phyloP scores from a whole-genome alignment of 768 basidiomycete genomes.

The Mycena indigotica region DNA sequence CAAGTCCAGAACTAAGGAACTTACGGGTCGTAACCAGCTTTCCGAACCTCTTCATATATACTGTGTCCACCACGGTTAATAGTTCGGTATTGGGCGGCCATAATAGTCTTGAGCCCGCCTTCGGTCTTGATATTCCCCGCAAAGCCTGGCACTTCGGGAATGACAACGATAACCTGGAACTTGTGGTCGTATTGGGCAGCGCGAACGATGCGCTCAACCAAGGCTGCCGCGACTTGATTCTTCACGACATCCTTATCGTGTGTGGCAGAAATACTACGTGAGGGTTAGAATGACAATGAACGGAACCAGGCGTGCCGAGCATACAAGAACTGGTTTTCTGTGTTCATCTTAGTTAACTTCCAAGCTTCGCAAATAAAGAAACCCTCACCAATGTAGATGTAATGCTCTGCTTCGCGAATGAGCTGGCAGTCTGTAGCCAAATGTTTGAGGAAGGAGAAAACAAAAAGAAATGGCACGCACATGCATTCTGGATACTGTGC shows the following conservation, averaged over 20 bases:
- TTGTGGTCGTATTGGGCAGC: slow-evolving; percentile 70
- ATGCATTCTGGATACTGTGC: slow-evolving; percentile 91
- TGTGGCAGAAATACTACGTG: slow-evolving; percentile 74
- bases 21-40: slow-evolving; percentile 78
- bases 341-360: slow-evolving; percentile 27
- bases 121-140: slow-evolving; percentile 76
- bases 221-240: slow-evolving; percentile 82
- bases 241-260: slow-evolving; percentile 62
- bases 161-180: slow-evolving; percentile 87
- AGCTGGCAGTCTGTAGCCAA: slow-evolving; percentile 62
- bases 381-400: slow-evolving; percentile 86
- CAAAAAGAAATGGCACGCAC: slow-evolving; percentile 45
- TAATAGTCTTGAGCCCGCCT: slow-evolving; percentile 70
- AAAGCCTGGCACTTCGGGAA: slow-evolving; percentile 93
- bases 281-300: neutral
- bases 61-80: slow-evolving; percentile 89
- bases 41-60: slow-evolving; percentile 81
- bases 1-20: slow-evolving; percentile 28
- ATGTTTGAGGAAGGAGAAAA: slow-evolving; percentile 1
- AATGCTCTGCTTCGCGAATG: slow-evolving; percentile 84
- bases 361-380: neutral
- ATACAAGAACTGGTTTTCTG: slow-evolving; percentile 88
- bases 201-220: slow-evolving; percentile 83
- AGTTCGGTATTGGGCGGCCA: slow-evolving; percentile 85
- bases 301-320: slow-evolving; percentile 26